Conservation (phyloP, 2,329 filamentous ascomycete species). For the Cordyceps militaris region DNA sequence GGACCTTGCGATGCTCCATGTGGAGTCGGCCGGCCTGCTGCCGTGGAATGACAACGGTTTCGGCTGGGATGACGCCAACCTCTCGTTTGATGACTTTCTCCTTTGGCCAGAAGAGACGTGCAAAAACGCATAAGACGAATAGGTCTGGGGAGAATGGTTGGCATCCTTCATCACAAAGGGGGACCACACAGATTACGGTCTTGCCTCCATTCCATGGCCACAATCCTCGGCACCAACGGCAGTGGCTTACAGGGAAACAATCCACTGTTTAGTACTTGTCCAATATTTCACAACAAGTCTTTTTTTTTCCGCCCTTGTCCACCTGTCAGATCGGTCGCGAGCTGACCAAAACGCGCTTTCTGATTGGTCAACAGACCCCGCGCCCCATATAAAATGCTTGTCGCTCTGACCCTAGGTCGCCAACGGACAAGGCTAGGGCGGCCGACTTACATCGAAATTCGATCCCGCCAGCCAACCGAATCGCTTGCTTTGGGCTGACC, state of each 20-base stretch:
- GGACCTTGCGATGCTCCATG: constrained; percentile 4
- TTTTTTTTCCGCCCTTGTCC: background rate
- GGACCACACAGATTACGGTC: background rate
- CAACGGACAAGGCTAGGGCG: background rate
- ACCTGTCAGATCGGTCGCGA: background rate
- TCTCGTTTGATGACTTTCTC: constrained; percentile 18
- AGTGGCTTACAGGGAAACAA: background rate
- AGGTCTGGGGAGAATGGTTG: background rate
- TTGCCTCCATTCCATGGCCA: background rate
- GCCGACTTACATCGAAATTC: background rate
- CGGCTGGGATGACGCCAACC: background rate
- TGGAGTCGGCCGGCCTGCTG: background rate
- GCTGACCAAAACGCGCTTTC: constrained; percentile 25
- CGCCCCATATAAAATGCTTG: too few species aligned
- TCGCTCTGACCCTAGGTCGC: background rate
- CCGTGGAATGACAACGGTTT: background rate
- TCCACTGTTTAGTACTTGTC: background rate
- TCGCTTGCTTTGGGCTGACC: constrained; percentile 4
- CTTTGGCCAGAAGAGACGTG: constrained; percentile 13
- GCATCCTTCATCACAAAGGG: background rate
- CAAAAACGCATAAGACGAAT: background rate
- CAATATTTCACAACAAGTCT: background rate
- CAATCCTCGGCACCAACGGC: constrained; percentile 1
- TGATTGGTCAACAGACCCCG: constrained; percentile 27
- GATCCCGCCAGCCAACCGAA: constrained; percentile 9